Base-by-base conservation (phyloP, 495 filamentous ascomycete genomes). In the Penicillium ochrochloron region DNA sequence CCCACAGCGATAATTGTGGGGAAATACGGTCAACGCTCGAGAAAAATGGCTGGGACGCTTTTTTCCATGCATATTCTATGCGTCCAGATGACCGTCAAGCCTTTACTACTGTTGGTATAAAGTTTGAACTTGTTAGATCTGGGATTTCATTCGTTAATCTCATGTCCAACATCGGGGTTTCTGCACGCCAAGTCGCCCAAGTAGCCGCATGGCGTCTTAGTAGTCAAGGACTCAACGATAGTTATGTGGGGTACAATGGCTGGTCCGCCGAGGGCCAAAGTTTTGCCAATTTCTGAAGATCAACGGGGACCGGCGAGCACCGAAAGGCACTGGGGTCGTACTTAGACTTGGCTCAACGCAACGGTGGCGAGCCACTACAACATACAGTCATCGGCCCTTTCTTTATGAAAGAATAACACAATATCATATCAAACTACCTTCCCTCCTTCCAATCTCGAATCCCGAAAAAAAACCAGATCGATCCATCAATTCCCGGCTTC, bases 301-400 rank as follows among this genome's bases (percentile, higher is more conserved):
- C 56, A 41, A 58, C 56, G 56, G 56, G 56, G 34, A 58, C 11
- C 35, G 56, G 56, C 35, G 56, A 58, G 37, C 35, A 44, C 56
- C 56, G 56, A 44, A 58, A 44, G 19, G 27, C n/a, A 12, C 19
- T n/a, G 0, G 0, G 14, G 37, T 33, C 53, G 33, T 56, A 56
- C 53, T 56, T 56, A 56, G 53, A 35, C 15, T 19, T 56, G 53
- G 53, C 53, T 56, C 33, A 8, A 25, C 12, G 21, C 48, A 52
- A 23, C 25, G 21, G 27, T 52, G 48, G 48, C 48, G 25, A 31
- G 4, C 25, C 25, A 6, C 1, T 52, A n/a, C 10, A 21, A 48
- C 31, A 52, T 31, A 25, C 15, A 29, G 33, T 21, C 31, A 37
- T 55, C 52, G 7, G 12, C 9, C 25, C 6, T n/a, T 19, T 35